These are phyloP conservation scores for Jackrogersella multiformis DNA, from an alignment of 495 filamentous ascomycete species.

Conservation along the genomic window DNA sequence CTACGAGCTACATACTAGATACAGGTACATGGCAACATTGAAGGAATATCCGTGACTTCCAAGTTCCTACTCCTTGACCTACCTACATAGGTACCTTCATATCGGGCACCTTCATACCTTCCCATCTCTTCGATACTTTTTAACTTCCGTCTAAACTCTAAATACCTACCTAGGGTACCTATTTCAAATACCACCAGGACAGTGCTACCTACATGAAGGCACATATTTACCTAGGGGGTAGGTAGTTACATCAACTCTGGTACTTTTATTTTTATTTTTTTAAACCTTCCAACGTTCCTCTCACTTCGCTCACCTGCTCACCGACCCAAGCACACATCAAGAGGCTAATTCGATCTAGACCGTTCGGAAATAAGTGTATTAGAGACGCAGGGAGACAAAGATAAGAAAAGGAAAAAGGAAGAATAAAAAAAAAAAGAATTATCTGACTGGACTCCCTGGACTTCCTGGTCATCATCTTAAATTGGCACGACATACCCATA, in stretches of 20 bases:
- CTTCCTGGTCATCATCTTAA: constrained; percentile 22
- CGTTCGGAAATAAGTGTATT: background rate
- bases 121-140: background rate
- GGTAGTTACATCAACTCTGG: too few species aligned
- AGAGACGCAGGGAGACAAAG: constrained; percentile 4
- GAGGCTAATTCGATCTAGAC: constrained; percentile 20
- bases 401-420: background rate
- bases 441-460: too few species aligned
- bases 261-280: background rate
- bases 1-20: background rate
- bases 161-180: background rate
- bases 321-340: background rate
- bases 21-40: background rate
- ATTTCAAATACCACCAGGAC: background rate
- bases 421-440: constrained; percentile 4
- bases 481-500: constrained; percentile 23
- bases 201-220: too few species aligned
- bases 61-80: background rate
- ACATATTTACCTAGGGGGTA: too few species aligned
- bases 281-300: background rate
- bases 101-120: background rate
- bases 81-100: too few species aligned
- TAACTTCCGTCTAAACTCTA: background rate
- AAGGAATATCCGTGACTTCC: background rate
- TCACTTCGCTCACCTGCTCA: background rate